Base-by-base conservation (phyloP, 1,139 yeast species). In the Zygoascus hellenicus region DNA sequence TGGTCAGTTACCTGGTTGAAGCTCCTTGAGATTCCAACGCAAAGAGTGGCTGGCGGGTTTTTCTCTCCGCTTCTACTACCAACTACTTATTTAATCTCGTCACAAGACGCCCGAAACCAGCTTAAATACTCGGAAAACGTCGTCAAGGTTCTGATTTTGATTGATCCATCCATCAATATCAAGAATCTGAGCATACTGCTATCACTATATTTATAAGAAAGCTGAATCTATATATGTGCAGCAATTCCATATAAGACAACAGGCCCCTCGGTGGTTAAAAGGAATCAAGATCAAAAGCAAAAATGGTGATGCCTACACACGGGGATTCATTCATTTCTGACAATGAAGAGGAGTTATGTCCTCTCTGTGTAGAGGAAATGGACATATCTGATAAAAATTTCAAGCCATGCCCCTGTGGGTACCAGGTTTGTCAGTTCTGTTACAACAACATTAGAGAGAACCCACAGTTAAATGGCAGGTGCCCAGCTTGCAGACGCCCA, bases 341-440 rank as follows among this genome's bases (percentile, higher is more conserved):
- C 56, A 92, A 84, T 52, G 94, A 83, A 59, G 94, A 83, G 58
- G 95, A 85, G 57, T 74, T 75, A 57, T 84, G 85, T 69, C 98
- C 97, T 51, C 77, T 92, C 54, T 92, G 98, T 72, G 94, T 89
- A 62, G 98, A 92, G 68, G 97, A 92, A 64, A 82, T 92, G 90
- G 98, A 92, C 67, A 81, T 90, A 40, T 84, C 96, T 15, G 98
- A 94, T 67, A 87, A 86, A 64, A 88, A 90, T 68, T 94, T 94
- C 76, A 88, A 85, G 66, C 99, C 99, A 5, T 94, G 99, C 73
- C 98, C 97, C 1, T 94, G 99, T 71, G 98, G 98, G 10, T 94
- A 94, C 63, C 98, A 94, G 64, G 87, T 92, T 51, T 94, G 99
- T 67, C 97, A 92, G 72, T 94, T 94, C 63, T 94, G 98, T 66